Base-by-base conservation (phyloP, 2,329 filamentous ascomycete species). In the Sporothrix euskadiensis region DNA sequence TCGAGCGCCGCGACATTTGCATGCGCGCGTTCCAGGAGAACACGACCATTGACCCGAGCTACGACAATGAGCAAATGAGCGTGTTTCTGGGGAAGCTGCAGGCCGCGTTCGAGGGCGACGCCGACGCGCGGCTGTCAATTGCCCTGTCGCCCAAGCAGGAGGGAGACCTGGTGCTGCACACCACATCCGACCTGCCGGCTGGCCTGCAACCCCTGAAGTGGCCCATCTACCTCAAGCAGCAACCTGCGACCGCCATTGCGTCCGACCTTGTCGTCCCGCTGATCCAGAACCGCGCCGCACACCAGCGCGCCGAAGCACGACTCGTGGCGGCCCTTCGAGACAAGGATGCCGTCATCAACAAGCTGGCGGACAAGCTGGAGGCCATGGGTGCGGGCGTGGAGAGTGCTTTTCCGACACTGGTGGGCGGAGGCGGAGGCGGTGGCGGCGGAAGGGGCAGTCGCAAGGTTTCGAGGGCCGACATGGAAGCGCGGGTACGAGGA, bases 31-130 rank as follows among this genome's bases (percentile, higher is more conserved):
- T 88, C 73, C 82, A 86, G 32, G 86, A 90, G 76, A 86, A 89
- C 77, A 92, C 90, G 19, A 90, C 88, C 75, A 94, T 95, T 75
- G 92, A 95, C 79, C 90, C 92, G 1, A 89, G 87, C 78, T 89
- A 91, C 76, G 90, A 91, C 74, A 83, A 85, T 0, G 87, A 89
- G 69, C 92, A 95, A 78, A 88, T 93, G 81, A 79, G 82, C 35
- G 89, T 90, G 69, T 88, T 95, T 70, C 83, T 94, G 16, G 84
- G 87, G 30, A 90, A 91, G 77, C 83, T 95, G 22, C 81, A 83
- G 68, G 82, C 82, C 56, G 85, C 86, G 41, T 81, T 89, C 78
- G 86, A 84, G 83, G 83, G 79, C 79, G 68, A 80, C 81, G 1
- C n/a, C 16, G 59, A 30, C 35, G 35, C 65, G 47, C 71, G 10